phyloP scores from a whole-genome alignment of 768 basidiomycete genomes.

The Candolleomyces aberdarensis region DNA sequence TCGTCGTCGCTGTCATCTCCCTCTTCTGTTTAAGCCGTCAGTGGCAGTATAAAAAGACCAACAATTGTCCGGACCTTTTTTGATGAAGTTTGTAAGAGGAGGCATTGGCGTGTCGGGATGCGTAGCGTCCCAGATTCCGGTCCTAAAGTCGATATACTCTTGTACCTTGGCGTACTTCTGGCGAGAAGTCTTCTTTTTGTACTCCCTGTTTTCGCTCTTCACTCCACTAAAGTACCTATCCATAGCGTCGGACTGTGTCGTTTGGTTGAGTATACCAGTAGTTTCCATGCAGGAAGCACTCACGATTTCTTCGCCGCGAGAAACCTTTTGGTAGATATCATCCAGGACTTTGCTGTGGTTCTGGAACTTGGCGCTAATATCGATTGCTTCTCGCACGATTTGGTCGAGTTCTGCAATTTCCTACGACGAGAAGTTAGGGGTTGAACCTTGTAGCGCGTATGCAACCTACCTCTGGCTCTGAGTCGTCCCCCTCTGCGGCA shows the following conservation, averaged over 20 bases:
- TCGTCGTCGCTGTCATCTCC: constrained; percentile 83
- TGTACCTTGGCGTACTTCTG: constrained; percentile 74
- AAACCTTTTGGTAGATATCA: constrained; percentile 54
- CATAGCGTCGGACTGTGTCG: constrained; percentile 45
- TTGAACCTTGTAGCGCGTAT: background rate
- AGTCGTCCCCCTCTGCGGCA: constrained; percentile 48
- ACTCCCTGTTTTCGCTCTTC: constrained; percentile 39
- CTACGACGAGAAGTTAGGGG: constrained; percentile 28
- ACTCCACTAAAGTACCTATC: constrained; percentile 50
- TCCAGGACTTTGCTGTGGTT: constrained; percentile 52
- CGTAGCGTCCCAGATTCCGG: constrained; percentile 64
- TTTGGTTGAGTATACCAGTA: no score
- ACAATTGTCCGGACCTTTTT: constrained; percentile 47
- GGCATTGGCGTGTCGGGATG: constrained; percentile 70
- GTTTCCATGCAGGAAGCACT: constrained; percentile 20
- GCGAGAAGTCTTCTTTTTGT: constrained; percentile 60
- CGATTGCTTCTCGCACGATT: constrained; percentile 67
- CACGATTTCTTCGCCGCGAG: constrained; percentile 58
- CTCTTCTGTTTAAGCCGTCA: constrained; percentile 49
- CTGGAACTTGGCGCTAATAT: constrained; percentile 59
- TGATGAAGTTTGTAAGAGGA: constrained; percentile 70
- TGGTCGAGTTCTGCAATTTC: constrained; percentile 56
- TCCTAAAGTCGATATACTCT: constrained; percentile 59
- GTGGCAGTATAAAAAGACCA: background rate
- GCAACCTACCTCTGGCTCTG: background rate